Base-by-base conservation (phyloP, 2,329 filamentous ascomycete genomes). In the Calycina herbarum region DNA sequence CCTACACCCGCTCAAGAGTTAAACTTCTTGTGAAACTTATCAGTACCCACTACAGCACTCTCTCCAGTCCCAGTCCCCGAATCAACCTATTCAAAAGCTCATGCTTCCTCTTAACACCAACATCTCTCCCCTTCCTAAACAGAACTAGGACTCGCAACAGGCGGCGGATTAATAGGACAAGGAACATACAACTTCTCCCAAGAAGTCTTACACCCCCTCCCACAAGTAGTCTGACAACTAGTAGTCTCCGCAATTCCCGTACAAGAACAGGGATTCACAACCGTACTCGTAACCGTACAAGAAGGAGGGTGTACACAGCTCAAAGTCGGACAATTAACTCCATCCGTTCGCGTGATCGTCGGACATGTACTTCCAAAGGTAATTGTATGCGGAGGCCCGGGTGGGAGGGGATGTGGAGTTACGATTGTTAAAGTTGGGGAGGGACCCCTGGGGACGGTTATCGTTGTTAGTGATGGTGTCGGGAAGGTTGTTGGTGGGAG, bases 161-260 rank as follows among this genome's bases (percentile, higher is more conserved):
- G 45, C 45, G n/a, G 17, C 17, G 45, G n/a, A 48, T n/a, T 48
- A 48, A 48, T 48, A 10, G 45, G 45, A 48, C 45, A 48, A 48
- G 45, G 45, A 42, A 60, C 31, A 60, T 20, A 60, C 1, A 42
- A 17, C 7, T 10, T 27, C 15, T 42, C n/a, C 59, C 8, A 31
- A 54, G 20, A n/a, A 62, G 67, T 71, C 8, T n/a, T 31, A 64
- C 69, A 72, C 0, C 65, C 64, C 1, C 51, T 66, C 42, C 68
- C 64, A 61, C 70, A 71, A 1, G 15, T 64, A 56, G 45, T 70
- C 56, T 54, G 64, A 59, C 70, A 72, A 11, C 58, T 64, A 35
- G 68, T 70, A 20, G 61, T 64, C 11, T 61, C 65, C 15, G 10
- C 35, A 5, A 71, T 66, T 2, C 51, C 31, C 3, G 33, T 60